These are phyloP conservation scores for Pulveroboletus sp. DNA, from an alignment of 768 basidiomycete species.

Conservation along the genomic window DNA sequence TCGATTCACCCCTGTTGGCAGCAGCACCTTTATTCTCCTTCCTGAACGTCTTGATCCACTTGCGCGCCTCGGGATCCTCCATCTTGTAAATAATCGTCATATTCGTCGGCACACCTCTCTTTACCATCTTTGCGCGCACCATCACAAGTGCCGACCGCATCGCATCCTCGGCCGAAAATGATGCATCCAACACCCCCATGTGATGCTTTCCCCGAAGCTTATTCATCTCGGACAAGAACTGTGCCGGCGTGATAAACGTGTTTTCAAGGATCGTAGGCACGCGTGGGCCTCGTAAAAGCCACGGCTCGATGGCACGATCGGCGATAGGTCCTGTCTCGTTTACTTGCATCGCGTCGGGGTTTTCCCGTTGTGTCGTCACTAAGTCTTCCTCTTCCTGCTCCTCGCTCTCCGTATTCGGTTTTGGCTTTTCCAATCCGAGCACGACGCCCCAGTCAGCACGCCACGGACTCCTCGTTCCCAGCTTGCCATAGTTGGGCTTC, in stretches of 20 bases:
- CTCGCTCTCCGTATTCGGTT: not conserved
- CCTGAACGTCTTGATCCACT: slow-evolving; percentile 41
- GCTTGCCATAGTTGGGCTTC: slow-evolving; percentile 63
- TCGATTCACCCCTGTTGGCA: slow-evolving; percentile 14
- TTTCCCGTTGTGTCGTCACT: slow-evolving; percentile 59
- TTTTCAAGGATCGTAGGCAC: slow-evolving; percentile 44
- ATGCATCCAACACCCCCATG: slow-evolving; percentile 37
- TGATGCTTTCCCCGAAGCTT: slow-evolving; percentile 54
- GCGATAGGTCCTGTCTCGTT: not conserved
- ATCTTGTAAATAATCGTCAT: slow-evolving; percentile 70
- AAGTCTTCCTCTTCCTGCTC: slow-evolving; percentile 34
- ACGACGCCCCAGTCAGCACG: slow-evolving; percentile 69
- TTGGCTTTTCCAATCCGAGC: slow-evolving; percentile 46
- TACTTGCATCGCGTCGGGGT: slow-evolving; percentile 14
- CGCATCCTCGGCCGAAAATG: slow-evolving; percentile 41
- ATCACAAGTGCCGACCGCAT: slow-evolving; percentile 63
- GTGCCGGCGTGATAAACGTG: slow-evolving; percentile 39
- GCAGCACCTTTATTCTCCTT: slow-evolving; percentile 14
- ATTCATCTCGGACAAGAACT: slow-evolving; percentile 56
- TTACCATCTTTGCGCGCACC: slow-evolving; percentile 59
- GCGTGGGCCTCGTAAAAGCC: slow-evolving; percentile 68
- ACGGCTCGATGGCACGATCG: slow-evolving; percentile 46
- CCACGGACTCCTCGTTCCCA: slow-evolving; percentile 73
- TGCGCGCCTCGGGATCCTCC: slow-evolving; percentile 48
- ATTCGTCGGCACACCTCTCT: slow-evolving; percentile 72